Percentiles rank a stretch among this genome's conserved stretches.
Conservation (phyloP, 1,284 basidiomycete genomes). For the Sutorius eximius region DNA sequence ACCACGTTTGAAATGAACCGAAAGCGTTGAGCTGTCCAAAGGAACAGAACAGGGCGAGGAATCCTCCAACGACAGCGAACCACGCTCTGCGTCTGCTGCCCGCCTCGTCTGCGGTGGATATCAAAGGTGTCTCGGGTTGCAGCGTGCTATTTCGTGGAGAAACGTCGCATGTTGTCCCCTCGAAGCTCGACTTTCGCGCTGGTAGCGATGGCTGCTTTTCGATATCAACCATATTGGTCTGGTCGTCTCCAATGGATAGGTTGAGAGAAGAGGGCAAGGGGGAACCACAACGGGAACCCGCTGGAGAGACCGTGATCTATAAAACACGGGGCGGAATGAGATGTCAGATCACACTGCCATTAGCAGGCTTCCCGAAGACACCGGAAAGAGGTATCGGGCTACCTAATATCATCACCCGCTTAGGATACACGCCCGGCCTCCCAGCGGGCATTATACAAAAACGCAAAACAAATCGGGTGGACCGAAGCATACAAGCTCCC, state of each 20-base stretch:
- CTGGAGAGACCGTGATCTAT: constrained; percentile 24
- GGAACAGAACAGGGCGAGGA: constrained; percentile 37
- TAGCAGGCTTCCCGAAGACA: constrained; percentile 25
- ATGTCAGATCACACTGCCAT: constrained; percentile 28
- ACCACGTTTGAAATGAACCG: constrained; percentile 45
- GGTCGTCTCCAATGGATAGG: constrained; percentile 10
- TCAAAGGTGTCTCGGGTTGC: constrained; percentile 20
- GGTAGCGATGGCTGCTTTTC: constrained; percentile 30
- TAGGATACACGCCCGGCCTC: constrained; percentile 2
- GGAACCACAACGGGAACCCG: constrained; percentile 8
- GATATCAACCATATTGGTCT: constrained; percentile 25
- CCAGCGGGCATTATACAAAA: constrained; percentile 16
- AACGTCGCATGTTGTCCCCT: constrained; percentile 15
- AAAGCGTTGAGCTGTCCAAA: constrained; percentile 35
- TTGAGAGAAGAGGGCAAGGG: constrained; percentile 12
- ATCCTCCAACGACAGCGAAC: constrained; percentile 33
- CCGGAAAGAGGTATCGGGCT: constrained; percentile 23
- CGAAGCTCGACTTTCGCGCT: constrained; percentile 23
- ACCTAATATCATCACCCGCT: constrained; percentile 13
- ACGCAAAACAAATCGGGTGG: constrained; percentile 7
- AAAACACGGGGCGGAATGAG: constrained; percentile 21
- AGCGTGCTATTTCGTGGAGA: constrained; percentile 30
- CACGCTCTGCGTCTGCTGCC: constrained; percentile 22
- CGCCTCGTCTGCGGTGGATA: constrained; percentile 8
- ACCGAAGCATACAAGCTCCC: background rate